Conservation (phyloP, 208 protist genomes). For the Crithidia brevicula region DNA sequence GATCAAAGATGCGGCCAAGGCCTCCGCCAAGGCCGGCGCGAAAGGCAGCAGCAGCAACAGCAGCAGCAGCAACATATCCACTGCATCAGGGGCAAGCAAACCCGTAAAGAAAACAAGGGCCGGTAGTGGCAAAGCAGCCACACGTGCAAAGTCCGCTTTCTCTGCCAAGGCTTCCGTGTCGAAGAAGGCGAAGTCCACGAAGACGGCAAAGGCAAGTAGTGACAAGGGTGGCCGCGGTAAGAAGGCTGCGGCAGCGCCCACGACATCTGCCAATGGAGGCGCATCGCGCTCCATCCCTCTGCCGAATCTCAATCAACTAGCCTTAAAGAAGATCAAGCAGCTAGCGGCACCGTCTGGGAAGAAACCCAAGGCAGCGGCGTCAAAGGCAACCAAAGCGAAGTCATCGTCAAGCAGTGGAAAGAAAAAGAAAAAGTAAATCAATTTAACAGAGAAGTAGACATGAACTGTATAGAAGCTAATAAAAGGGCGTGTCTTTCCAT, state of each 20-base stretch:
- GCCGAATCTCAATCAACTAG: conserved; percentile 28
- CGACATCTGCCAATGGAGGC: too few species aligned
- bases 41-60: too few species aligned
- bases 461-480: not conserved
- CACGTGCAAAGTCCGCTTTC: too few species aligned
- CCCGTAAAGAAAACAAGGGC: too few species aligned
- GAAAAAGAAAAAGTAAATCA: conserved; percentile 18
- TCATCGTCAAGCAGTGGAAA: not conserved
- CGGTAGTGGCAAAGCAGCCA: too few species aligned
- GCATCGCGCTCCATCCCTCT: conserved; percentile 37
- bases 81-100: too few species aligned
- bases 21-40: too few species aligned
- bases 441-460: not conserved
- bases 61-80: too few species aligned
- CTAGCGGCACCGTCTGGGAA: not conserved
- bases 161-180: conserved; percentile 3
- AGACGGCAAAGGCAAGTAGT: not conserved
- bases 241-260: not conserved
- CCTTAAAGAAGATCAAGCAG: conserved; percentile 23
- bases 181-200: not conserved
- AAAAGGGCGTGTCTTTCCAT: not conserved
- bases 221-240: not conserved
- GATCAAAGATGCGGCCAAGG: conserved; percentile 13
- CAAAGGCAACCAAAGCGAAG: conserved; percentile 19
- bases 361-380: not conserved